Conservation (phyloP, 2,329 filamentous ascomycete species). For the Fusarium sp. region DNA sequence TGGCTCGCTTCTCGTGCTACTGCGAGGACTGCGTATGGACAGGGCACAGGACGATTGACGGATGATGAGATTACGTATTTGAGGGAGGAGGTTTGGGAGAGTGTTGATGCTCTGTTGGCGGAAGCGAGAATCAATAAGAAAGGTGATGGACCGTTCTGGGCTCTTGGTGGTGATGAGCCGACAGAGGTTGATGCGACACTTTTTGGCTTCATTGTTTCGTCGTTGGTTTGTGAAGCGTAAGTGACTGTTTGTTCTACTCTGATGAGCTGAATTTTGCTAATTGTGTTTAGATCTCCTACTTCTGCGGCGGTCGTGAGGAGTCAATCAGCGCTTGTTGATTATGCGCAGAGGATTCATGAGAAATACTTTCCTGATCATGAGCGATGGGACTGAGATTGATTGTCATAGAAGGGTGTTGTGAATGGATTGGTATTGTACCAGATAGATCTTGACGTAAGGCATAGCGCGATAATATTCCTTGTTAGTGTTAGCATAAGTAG, state of each 20-base stretch:
- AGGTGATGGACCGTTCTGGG: constrained; percentile 65
- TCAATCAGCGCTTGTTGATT: constrained; percentile 66
- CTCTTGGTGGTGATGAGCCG: constrained; percentile 65
- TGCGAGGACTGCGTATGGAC: constrained; percentile 63
- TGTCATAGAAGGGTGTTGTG: no score
- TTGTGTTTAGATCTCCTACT: constrained; percentile 58
- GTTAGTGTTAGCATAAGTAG: no score
- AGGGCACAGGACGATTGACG: constrained; percentile 67
- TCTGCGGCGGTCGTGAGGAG: constrained; percentile 59
- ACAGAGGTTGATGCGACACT: constrained; percentile 70
- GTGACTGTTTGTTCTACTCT: constrained; percentile 49
- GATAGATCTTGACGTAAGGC: background rate
- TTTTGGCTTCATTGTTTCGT: constrained; percentile 70
- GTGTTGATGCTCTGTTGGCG: constrained; percentile 60
- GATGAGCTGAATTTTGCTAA: background rate
- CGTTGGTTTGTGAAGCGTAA: constrained; percentile 66
- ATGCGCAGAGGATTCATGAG: constrained; percentile 68
- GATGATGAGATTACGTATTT: constrained; percentile 62
- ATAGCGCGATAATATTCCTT: background rate
- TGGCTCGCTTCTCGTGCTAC: constrained; percentile 61
- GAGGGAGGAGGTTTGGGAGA: constrained; percentile 66
- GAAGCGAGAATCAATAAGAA: constrained; percentile 48
- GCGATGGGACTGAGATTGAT: constrained; percentile 48
- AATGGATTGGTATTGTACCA: no score
- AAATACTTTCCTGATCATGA: constrained; percentile 71